Base-by-base conservation (phyloP, 805 yeast genomes). In the Clavispora phyllophila region DNA sequence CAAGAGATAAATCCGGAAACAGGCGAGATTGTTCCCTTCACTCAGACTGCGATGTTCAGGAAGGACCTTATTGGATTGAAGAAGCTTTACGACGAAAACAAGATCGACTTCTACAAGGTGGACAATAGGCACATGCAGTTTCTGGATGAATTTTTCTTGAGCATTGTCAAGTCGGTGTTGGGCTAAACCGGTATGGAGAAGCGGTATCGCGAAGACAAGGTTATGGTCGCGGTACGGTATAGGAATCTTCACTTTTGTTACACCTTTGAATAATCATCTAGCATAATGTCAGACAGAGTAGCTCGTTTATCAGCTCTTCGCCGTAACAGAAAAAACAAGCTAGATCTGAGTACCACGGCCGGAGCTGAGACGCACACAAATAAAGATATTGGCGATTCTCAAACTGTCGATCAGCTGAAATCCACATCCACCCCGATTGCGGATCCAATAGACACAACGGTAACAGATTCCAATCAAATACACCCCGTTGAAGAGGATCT, bases 121-220 rank as follows among this genome's bases (percentile, higher is more conserved):
- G 76, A 79, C 41, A 87, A 75, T 17, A 65, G 57, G 3, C 95
- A 86, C 57, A 83, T 87, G 88, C 62, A 64, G 22, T 73, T 86
- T n/a, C 62, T 76, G 5, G 80, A 80, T 5, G 68, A 65, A 2
- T 73, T 78, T 44, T 60, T 84, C 39, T 53, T 54, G 13, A 57
- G 63, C 2, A 59, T 82, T 4, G 75, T 76, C 3, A 8, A 45
- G 47, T 13, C 57, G 58, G 41, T 81, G 76, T 53, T 56, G 33
- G 33, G n/a, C 15, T 29, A 14, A 23, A 15, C 12, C 5, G 12
- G 5, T 12, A 10, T n/a, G n/a, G 26, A 6, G 4, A 14, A 14
- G 17, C 10, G 14, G 28, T 12, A 17, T 31, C 22, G 40, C n/a
- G 22, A 12, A 14, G 25, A 4, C n/a, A 4, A 14, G 27, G 25